Base-by-base conservation (phyloP, 371 early-diverging fungal species). In the Synchytrium microbalum region DNA sequence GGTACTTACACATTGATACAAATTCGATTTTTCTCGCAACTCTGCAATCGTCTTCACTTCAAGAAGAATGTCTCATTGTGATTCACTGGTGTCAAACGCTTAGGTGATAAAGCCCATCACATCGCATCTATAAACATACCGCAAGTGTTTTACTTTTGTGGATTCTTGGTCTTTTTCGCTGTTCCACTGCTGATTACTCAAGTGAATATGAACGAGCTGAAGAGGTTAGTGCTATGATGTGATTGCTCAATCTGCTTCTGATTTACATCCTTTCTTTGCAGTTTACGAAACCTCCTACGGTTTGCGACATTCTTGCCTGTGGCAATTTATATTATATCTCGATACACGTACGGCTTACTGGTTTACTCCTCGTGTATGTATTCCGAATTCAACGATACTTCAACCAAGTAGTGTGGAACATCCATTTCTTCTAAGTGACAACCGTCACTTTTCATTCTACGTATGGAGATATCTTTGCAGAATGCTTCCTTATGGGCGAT, bases 401-500 rank as follows among this genome's bases (percentile, higher is more conserved):
- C n/a, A n/a, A n/a, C n/a, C n/a, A n/a, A n/a, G 14, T 32, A 92
- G 90, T 1, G 79, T 84, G 60, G 92, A 89, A 65, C 98, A 97
- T 71, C 95, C 95, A 16, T 97, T 95, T 72, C 69, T 97, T 56
- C 80, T 96, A 33, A 88, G 90, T 65, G 98, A 97, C 69, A 97
- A 97, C 71, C 83, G 96, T 33, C 98, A 97, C 79, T 93, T 88
- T 59, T 85, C 91, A 13, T 97, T 97, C 71, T 97, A 97, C 71
- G 62, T 97, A 25, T 96, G 96, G 95, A 88, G 85, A 66, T 79
- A 86, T 46, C 59, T 92, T 0, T 91, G 84, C 61, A 80, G 82
- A 0, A 68, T 79, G 13, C 83, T 88, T 64, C 66, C 75, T 65
- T 56, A 62, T 1, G 65, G 79, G 1, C 77, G 85, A 25, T 93